Evolutionary conservation across 495 filamentous ascomycete genomes (phyloP).

Genomic region (Neurospora hispaniola): DNA sequence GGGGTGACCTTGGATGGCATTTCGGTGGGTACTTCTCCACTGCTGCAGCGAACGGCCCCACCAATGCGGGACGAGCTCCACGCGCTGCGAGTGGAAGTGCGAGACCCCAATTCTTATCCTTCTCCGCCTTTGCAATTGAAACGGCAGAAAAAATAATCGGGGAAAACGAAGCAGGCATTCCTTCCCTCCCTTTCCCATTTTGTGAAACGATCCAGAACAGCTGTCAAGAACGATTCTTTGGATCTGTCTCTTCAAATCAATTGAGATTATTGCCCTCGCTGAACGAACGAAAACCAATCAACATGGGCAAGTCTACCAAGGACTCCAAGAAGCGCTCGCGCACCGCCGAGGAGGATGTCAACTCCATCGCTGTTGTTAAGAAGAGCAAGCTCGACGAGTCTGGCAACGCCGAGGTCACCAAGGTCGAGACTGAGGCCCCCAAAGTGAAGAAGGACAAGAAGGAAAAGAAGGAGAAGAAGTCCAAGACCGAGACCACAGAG

Average conservation of each 20-base stretch:
- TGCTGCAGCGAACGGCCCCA: background rate
- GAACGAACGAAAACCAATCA: background rate
- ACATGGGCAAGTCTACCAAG: conserved; percentile 16
- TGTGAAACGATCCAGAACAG: background rate
- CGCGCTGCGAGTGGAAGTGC: background rate
- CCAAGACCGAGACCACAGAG: conserved; percentile 17
- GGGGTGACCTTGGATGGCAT: background rate
- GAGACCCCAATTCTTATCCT: background rate
- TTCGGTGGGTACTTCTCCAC: background rate
- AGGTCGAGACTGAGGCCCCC: conserved; percentile 25
- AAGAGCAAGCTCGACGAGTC: conserved; percentile 25
- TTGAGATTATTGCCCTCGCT: background rate
- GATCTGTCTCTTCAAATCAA: background rate
- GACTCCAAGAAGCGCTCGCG: conserved; percentile 23
- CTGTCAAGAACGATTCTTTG: background rate
- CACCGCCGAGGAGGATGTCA: conserved; percentile 21
- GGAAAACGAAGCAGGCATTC: background rate
- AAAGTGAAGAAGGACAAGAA: conserved; percentile 31
- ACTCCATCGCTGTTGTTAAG: conserved; percentile 15
- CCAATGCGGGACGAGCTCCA: background rate
- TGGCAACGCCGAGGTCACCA: conserved; percentile 28
- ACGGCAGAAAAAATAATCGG: background rate
- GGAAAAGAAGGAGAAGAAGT: conserved; percentile 13
- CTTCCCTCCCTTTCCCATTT: background rate
- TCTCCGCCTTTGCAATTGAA: background rate